Evolutionary conservation across 176 grass and related monocot genomes (phyloP).

Genomic region (Coix lacrymajobi): DNA sequence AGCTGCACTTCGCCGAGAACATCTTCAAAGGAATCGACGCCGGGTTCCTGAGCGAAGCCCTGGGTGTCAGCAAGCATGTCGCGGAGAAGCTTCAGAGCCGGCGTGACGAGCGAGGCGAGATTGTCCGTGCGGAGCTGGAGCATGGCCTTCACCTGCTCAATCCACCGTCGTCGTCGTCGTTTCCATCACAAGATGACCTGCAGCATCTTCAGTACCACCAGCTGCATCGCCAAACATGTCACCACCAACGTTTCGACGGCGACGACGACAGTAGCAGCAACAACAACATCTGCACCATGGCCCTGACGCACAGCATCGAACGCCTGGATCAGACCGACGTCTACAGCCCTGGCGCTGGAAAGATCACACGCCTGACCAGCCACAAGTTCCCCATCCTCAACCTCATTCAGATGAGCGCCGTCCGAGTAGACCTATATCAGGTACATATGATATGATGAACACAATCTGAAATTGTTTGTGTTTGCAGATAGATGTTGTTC

Average conservation of each 20-base stretch:
- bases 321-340: neutral
- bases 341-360: neutral
- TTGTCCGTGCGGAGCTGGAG: neutral
- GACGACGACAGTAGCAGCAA: neutral
- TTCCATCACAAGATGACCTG: neutral
- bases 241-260: neutral
- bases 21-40: neutral
- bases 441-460: accelerated
- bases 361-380: neutral
- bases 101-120: neutral
- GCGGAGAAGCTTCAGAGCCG: neutral
- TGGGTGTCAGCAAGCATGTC: neutral
- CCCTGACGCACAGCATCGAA: neutral
- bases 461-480: neutral
- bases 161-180: too few relatives aligned
- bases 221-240: neutral
- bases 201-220: neutral
- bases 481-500: neutral
- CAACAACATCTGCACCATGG: neutral
- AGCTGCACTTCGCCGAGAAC: neutral
- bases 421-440: neutral
- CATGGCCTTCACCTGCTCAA: neutral
- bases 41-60: neutral
- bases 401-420: neutral
- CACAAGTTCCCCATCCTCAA: neutral